Base-by-base conservation (phyloP, 768 basidiomycete genomes). In the Lactifluus volemus region DNA sequence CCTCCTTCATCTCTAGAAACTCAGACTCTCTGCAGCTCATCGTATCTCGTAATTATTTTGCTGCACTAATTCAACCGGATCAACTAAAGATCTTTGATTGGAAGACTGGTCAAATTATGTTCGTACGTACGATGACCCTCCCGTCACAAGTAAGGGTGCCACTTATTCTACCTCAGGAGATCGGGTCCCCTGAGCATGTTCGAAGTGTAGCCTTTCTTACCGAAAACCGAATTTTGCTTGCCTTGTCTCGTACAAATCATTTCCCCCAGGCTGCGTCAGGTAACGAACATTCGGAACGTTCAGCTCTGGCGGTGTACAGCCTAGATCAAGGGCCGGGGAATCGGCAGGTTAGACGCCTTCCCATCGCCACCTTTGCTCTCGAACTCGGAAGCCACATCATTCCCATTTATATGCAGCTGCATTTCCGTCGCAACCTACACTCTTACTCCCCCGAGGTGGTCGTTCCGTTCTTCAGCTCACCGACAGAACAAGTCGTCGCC, bases 381-480 rank as follows among this genome's bases (percentile, higher is more conserved):
- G 49, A 56, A 30, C 9, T 61, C 19, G 60, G 60, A 19, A 30
- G 51, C 34, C 14, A 56, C n/a, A 11, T 56, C 11, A 9, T 17
- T 19, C 42, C 54, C 3, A 5, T 11, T 4, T 4, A 51, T 6
- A 44, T 56, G 41, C 8, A 1, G 5, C 25, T 61, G 25, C 25
- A 45, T 45, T 55, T 55, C n/a, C 34, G 39, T 14, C 42, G 29
- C 49, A 45, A 61, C n/a, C 12, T 8, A 25, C 42, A 55, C 49
- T 44, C 60, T 4, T 55, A 61, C 15, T 42, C 54, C n/a, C 32
- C 41, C 5, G 54, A 51, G 11, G 49, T 51, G 17, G 34, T 34
- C 25, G 54, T 56, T 49, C 60, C 54, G 25, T 61, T 55, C 60
- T 38, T 61, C 34, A 36, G 34, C 34, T n/a, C 54, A 12, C 25